Conservation (phyloP, 306 rosid genomes). For the Cercis canadensis region DNA sequence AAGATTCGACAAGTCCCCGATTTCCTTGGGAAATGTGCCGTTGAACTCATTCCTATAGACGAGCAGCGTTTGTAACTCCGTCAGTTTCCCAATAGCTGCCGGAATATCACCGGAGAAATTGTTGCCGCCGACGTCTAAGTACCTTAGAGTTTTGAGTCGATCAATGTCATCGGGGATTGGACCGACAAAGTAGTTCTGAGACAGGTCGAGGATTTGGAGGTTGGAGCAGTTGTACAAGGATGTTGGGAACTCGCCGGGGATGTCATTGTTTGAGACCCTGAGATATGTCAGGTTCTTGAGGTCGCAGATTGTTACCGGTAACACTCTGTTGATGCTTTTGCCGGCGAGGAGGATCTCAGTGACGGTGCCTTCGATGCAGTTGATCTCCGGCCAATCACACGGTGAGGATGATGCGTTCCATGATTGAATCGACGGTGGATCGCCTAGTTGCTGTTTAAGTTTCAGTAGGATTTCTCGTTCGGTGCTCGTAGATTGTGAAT, state of each 20-base stretch:
- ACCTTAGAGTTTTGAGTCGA: constrained; percentile 46
- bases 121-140: constrained; percentile 63
- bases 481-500: constrained; percentile 48
- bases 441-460: constrained; percentile 59
- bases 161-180: constrained; percentile 60
- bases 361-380: constrained; percentile 50
- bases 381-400: constrained; percentile 72
- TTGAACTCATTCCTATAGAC: constrained; percentile 53
- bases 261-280: constrained; percentile 58
- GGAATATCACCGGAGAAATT: constrained; percentile 74
- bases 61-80: constrained; percentile 36
- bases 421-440: constrained; percentile 63
- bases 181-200: constrained; percentile 64
- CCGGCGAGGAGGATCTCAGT: constrained; percentile 48
- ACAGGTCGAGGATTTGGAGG: constrained; percentile 66
- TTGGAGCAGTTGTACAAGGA: constrained; percentile 68
- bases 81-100: constrained; percentile 53
- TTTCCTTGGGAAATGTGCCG: constrained; percentile 66
- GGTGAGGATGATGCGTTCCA: constrained; percentile 74
- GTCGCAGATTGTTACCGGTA: constrained; percentile 61
- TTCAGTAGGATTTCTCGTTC: constrained; percentile 54
- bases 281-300: constrained; percentile 58
- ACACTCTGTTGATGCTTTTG: constrained; percentile 43
- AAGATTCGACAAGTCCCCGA: constrained; percentile 66
- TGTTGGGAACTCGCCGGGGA: constrained; percentile 71